Percentiles rank a stretch among this genome's conserved stretches.
These are phyloP conservation scores for Saccharomycopsis microspora DNA, from an alignment of 805 yeast genomes.

Conservation along the genomic window DNA sequence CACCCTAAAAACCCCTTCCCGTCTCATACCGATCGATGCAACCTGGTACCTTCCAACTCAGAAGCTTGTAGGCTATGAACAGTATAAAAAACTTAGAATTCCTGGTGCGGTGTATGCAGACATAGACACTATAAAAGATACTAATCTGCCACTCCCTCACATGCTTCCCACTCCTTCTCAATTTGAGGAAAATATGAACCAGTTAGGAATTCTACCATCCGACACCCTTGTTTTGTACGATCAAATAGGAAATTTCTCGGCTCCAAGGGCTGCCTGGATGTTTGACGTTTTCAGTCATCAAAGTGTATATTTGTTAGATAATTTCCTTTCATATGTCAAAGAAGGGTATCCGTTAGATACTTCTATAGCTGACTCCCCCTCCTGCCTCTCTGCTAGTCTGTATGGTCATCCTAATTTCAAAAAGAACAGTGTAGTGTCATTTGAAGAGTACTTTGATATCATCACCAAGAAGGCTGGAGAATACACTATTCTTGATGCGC, in stretches of 20 bases:
- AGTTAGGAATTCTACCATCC: conserved; percentile 41
- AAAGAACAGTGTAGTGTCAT: conserved; percentile 45
- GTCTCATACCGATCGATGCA: conserved; percentile 62
- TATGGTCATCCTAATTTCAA: conserved; percentile 21
- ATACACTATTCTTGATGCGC: conserved; percentile 67
- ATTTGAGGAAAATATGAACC: conserved; percentile 42
- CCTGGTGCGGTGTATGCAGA: conserved; percentile 67
- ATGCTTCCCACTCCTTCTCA: conserved; percentile 63
- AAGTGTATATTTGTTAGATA: conserved; percentile 58
- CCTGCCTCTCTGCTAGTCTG: conserved; percentile 4
- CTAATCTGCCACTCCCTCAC: conserved; percentile 63
- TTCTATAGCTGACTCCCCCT: conserved; percentile 10
- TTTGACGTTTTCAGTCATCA: conserved; percentile 70
- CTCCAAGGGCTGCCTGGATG: conserved; percentile 92
- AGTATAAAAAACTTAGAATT: conserved; percentile 48
- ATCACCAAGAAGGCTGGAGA: conserved; percentile 30
- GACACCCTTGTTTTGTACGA: conserved; percentile 78
- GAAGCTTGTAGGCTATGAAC: conserved; percentile 46
- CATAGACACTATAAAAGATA: conserved; percentile 57
- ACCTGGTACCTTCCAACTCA: conserved; percentile 88
- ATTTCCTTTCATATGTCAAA: conserved; percentile 41
- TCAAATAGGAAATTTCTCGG: conserved; percentile 70
- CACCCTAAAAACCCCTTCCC: conserved; percentile 1
- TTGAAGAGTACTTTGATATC: conserved; percentile 26
- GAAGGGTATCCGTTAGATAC: conserved; percentile 24